These are phyloP conservation scores for Xylariaceae sp. DNA, from an alignment of 2,329 filamentous ascomycete species.

Conservation along the genomic window DNA sequence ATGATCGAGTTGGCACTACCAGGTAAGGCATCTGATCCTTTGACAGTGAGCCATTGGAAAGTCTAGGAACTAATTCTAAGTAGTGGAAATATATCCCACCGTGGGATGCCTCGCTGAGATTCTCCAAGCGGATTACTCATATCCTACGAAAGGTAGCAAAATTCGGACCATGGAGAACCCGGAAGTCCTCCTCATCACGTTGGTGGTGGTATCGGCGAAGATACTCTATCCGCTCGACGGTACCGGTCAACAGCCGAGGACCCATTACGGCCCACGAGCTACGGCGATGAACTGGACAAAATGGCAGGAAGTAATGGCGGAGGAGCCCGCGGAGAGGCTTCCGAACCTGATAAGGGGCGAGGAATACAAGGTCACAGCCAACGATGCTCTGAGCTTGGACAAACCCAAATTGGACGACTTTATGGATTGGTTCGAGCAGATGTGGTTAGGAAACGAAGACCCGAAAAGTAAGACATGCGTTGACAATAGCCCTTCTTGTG, in stretches of 20 bases:
- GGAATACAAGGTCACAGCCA: constrained; percentile 22
- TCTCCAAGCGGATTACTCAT: constrained; percentile 48
- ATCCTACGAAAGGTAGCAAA: constrained; percentile 37
- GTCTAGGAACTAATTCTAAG: no score
- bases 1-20: constrained; percentile 68
- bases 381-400: constrained; percentile 38
- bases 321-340: constrained; percentile 15
- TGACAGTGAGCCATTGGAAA: no score
- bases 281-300: constrained; percentile 62
- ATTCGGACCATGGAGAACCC: constrained; percentile 54
- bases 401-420: constrained; percentile 62
- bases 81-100: constrained; percentile 57
- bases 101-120: constrained; percentile 48
- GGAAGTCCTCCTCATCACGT: constrained; percentile 64
- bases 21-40: no score
- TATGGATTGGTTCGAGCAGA: constrained; percentile 70
- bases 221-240: constrained; percentile 68
- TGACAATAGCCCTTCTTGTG: background rate
- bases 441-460: constrained; percentile 45
- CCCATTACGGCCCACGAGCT: constrained; percentile 48
- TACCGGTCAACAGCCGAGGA: constrained; percentile 38
- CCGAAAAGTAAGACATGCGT: constrained; percentile 30
- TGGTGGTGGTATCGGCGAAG: constrained; percentile 71
- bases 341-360: constrained; percentile 17
- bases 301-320: constrained; percentile 53